Evolutionary conservation across 2,329 filamentous ascomycete genomes (phyloP), one percentile per base, ranked within the genome.

Genomic region (Teratosphaeria zuluensis): DNA sequence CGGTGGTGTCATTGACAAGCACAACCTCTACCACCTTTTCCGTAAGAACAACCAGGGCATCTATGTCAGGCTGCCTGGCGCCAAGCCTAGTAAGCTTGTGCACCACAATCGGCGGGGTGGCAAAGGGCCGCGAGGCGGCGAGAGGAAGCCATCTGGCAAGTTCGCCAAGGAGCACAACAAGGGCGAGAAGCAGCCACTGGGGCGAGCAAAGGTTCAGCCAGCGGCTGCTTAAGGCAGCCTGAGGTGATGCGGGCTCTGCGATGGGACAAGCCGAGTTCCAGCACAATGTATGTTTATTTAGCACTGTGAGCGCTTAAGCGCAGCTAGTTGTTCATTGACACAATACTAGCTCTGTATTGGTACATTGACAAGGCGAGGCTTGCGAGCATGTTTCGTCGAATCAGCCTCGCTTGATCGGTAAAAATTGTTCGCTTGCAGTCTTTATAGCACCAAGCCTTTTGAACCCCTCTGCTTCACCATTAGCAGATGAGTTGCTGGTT

Each of bases 21-120:
- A n/a, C 9, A 42, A 33, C 16, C 19, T 31, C 33, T 24, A 42
- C 51, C 12, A 12, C 51, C 58, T 28, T 2, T 62, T 59, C 56
- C 38, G 28, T 38, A 62, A 61, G 54, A 59, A 63, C 46, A 61
- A 63, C 9, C 57, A 61, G 55, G 65, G 67, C 57, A 60, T 64
- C 59, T 65, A 63, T 55, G 62, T 69, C 31, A 70, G 66, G 38
- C 60, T 70, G 31, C 65, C 63, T 21, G 61, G 63, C 32, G 65
- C 65, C 21, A 68, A 65, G 56, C 63, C 46, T 51, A 61, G 57
- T 38, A 56, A 58, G 30, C 55, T 56, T 51, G 56, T 56, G 12
- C 12, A 31, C 31, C 14, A 31, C 32, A 31, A 31, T 21, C 21
- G 32, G n/a, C 52, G 19, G 11, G 32, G n/a, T 21, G 32, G 24